Conservation (phyloP, 2,329 filamentous ascomycete genomes). For the Thelonectria olida region DNA sequence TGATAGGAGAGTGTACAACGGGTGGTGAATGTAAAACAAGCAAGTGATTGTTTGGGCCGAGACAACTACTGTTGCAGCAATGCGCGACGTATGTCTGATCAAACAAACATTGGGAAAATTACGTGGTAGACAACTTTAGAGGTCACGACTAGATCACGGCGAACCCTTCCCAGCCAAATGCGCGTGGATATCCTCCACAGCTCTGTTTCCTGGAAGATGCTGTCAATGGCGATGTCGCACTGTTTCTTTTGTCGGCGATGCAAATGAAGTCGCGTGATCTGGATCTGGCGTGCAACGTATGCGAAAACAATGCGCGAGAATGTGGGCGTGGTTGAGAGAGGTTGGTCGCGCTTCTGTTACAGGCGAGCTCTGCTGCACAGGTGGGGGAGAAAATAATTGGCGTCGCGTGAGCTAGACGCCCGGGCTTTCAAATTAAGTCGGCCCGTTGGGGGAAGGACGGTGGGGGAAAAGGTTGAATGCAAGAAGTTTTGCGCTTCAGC, state of each 20-base stretch:
- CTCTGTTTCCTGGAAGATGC: slow-evolving; percentile 23
- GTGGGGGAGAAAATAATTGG: slow-evolving; percentile 16
- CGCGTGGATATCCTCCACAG: slow-evolving; percentile 36
- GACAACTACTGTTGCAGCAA: slow-evolving; percentile 40
- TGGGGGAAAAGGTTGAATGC: background rate
- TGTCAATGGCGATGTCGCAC: slow-evolving; percentile 2
- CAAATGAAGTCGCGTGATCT: slow-evolving; percentile 19
- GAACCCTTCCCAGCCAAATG: slow-evolving; percentile 36
- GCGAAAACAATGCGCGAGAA: slow-evolving; percentile 6
- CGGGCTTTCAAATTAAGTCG: too few relatives aligned
- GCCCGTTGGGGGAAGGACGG: background rate
- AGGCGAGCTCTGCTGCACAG: slow-evolving; percentile 9
- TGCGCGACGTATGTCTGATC: slow-evolving; percentile 38
- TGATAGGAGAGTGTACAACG: slow-evolving; percentile 15
- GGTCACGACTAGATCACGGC: slow-evolving; percentile 47
- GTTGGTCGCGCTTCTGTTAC: slow-evolving; percentile 17
- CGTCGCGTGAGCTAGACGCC: slow-evolving; percentile 20
- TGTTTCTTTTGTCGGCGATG: background rate
- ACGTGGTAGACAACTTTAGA: slow-evolving; percentile 45
- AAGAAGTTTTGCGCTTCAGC: background rate
- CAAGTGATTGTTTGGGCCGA: slow-evolving; percentile 27
- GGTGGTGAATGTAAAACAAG: slow-evolving; percentile 14
- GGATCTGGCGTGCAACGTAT: background rate
- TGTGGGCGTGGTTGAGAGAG: slow-evolving; percentile 6
- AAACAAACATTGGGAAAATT: slow-evolving; percentile 44